Percentiles rank a stretch among this genome's conserved stretches.
Evolutionary conservation across 805 yeast species (phyloP).

Genomic region (Saturnispora galanensis): DNA sequence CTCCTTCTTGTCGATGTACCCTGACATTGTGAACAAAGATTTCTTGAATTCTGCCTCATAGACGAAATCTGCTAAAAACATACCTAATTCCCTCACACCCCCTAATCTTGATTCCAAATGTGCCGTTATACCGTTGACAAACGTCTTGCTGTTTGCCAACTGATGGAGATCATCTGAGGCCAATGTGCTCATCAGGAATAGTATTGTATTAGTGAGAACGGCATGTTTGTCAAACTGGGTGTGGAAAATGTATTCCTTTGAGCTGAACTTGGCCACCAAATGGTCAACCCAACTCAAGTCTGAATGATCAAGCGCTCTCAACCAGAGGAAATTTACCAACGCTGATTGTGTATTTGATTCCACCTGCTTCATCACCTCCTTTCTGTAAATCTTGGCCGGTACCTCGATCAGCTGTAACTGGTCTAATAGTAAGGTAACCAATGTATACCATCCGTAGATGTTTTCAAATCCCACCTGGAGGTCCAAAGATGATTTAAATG

Average conservation of each 20-base stretch:
- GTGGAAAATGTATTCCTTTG: slow-evolving; percentile 17
- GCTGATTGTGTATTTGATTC: too few species aligned
- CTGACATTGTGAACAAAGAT: slow-evolving; percentile 23
- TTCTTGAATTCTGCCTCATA: slow-evolving; percentile 26
- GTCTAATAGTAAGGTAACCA: too few species aligned
- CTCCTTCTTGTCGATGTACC: slow-evolving; percentile 15
- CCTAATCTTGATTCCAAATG: slow-evolving; percentile 42
- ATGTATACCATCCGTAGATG: too few species aligned
- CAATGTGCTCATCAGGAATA: slow-evolving; percentile 27
- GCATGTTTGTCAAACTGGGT: slow-evolving; percentile 38
- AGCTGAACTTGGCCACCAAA: slow-evolving; percentile 16
- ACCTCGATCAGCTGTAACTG: too few species aligned
- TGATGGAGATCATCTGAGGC: slow-evolving; percentile 17
- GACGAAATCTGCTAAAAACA: slow-evolving; percentile 45
- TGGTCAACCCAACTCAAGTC: neutral
- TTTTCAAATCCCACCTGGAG: too few species aligned
- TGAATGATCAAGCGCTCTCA: neutral
- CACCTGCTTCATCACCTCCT: too few species aligned
- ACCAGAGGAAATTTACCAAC: slow-evolving; percentile 3
- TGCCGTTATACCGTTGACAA: slow-evolving; percentile 43
- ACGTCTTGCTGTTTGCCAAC: slow-evolving; percentile 29
- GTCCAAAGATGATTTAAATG: too few species aligned
- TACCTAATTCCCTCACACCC: slow-evolving; percentile 41
- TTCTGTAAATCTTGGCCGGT: too few species aligned
- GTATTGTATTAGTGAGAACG: slow-evolving; percentile 36